phyloP scores from a whole-genome alignment of 805 yeast species.

The Yarrowia porcina region DNA sequence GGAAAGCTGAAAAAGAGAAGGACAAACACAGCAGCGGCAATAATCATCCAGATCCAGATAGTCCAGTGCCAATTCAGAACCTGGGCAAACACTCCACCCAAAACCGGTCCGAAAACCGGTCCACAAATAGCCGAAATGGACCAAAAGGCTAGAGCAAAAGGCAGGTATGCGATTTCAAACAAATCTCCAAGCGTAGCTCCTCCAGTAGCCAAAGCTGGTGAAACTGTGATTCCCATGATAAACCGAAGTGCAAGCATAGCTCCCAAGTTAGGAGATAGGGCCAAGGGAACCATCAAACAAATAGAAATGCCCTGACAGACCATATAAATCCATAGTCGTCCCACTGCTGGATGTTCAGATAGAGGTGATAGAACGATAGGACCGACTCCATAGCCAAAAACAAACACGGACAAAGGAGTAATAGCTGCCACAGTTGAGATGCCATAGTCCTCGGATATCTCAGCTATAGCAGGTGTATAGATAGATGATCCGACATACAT shows the following conservation, averaged over 20 bases:
- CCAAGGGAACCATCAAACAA: conserved; percentile 54
- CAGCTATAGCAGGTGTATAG: conserved; percentile 49
- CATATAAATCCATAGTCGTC: conserved; percentile 52
- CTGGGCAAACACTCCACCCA: conserved; percentile 52
- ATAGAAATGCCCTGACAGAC: conserved; percentile 46
- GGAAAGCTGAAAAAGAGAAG: conserved; percentile 47
- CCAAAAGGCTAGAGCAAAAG: conserved; percentile 53
- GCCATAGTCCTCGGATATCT: conserved; percentile 45
- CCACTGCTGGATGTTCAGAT: conserved; percentile 51
- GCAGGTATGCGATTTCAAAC: conserved; percentile 42
- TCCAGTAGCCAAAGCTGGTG: conserved; percentile 83
- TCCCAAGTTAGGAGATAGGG: conserved; percentile 49
- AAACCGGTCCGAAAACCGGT: conserved; percentile 53
- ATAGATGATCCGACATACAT: conserved; percentile 55
- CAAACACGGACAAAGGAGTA: conserved; percentile 50
- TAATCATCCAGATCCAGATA: conserved; percentile 45
- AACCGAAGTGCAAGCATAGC: conserved; percentile 53
- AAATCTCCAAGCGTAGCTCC: conserved; percentile 61
- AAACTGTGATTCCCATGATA: conserved; percentile 71
- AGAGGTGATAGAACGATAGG: conserved; percentile 54
- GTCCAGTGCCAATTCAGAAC: conserved; percentile 43
- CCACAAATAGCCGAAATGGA: conserved; percentile 52
- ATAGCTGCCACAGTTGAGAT: conserved; percentile 46
- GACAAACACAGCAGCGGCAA: conserved; percentile 38
- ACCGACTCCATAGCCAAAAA: conserved; percentile 56